phyloP scores from a whole-genome alignment of 2,329 filamentous ascomycete genomes.

The Venturia nashicola region DNA sequence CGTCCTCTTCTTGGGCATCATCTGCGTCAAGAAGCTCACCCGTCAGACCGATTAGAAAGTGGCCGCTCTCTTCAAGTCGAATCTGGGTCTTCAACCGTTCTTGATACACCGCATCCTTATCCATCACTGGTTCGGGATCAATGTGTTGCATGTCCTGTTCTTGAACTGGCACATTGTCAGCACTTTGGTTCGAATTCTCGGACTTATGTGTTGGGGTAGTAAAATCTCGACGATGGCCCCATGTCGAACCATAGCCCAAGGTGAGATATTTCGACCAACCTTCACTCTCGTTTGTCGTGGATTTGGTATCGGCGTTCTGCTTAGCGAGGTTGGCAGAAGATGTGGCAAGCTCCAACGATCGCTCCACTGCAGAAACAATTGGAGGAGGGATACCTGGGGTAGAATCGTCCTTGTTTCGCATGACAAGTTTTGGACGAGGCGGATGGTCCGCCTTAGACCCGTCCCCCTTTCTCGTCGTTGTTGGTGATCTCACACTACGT shows the following conservation, averaged over 20 bases:
- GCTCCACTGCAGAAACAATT: slow-evolving; percentile 32
- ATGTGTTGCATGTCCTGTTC: slow-evolving; percentile 21
- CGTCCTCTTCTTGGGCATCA: slow-evolving; percentile 19
- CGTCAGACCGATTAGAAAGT: slow-evolving; percentile 57
- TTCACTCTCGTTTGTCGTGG: slow-evolving; percentile 32
- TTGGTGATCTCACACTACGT: slow-evolving; percentile 20
- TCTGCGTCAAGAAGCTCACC: slow-evolving; percentile 49
- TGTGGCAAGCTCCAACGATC: slow-evolving; percentile 30
- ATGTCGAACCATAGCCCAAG: slow-evolving; percentile 32
- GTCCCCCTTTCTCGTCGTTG: slow-evolving; percentile 13
- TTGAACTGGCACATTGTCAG: neutral
- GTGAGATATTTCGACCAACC: slow-evolving; percentile 39
- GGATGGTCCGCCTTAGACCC: neutral
- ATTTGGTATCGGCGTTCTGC: slow-evolving; percentile 15
- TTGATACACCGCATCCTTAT: slow-evolving; percentile 36
- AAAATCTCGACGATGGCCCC: slow-evolving; percentile 16
- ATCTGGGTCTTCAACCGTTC: slow-evolving; percentile 47
- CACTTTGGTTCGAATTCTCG: neutral
- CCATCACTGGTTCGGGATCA: slow-evolving; percentile 22
- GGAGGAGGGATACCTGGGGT: slow-evolving; percentile 33
- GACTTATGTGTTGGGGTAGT: slow-evolving; percentile 16
- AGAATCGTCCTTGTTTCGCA: slow-evolving; percentile 8
- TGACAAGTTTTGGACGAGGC: neutral
- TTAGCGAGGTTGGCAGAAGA: slow-evolving; percentile 20
- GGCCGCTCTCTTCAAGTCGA: slow-evolving; percentile 32